Evolutionary conservation across 140 eudicot genomes (phyloP), one percentile per base, ranked within the genome.

Genomic region (Senecio squalidus): DNA sequence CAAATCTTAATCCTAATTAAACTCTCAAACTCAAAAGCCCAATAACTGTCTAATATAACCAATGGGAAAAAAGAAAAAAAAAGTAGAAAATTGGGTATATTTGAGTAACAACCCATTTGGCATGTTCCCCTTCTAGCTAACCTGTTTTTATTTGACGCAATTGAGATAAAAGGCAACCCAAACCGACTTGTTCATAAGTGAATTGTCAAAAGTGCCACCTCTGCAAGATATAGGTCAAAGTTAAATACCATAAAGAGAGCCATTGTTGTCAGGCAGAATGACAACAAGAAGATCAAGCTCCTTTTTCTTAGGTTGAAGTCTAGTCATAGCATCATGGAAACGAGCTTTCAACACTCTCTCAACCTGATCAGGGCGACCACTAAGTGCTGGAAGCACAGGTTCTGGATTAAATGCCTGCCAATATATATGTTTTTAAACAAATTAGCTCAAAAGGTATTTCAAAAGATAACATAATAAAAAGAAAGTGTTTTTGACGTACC

Each of bases 221-320:
- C 4, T 4, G 9, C 36, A 30, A 30, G 36, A 30, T 4, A 30
- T 30, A 30, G 36, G 36, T 30, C 5, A 30, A 30, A 30, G 36
- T 25, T 17, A 10, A 13, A 17, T 80, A 85, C 97, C 94, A 76
- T 89, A 89, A 36, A 89, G 94, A 17, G 93, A 75, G 44, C 94
- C 95, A 71, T 89, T 89, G 55, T 89, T 85, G 74, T 89, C 95
- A 0, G 95, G 95, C 4, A 89, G 75, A 57, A 89, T 80, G 56
- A 85, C 87, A 49, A 89, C 60, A 3, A 89, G 84, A 72, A 89
- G 58, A 71, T 89, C 97, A 59, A 89, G 89, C 64, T 85, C 94
- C 67, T 80, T 85, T 29, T 54, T 47, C n/a, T 68, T 71, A 20
- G 91, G 76, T 55, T 52, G 79, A 71, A 85, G 76, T 62, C 71